Base-by-base conservation (phyloP, 108 stramenopile species). In the Seminavis robusta region DNA sequence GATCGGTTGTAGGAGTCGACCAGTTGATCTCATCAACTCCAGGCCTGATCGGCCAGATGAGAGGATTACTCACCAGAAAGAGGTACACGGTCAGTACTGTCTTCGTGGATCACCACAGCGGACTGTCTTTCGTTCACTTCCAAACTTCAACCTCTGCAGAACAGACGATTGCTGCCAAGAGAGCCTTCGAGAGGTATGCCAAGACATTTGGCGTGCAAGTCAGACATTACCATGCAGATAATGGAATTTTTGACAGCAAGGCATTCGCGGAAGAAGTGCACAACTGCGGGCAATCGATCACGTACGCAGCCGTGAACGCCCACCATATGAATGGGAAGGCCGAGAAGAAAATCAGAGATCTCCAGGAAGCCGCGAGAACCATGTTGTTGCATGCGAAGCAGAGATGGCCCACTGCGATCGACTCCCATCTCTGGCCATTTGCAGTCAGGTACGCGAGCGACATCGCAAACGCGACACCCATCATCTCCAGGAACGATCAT, bases 201-300 rank as follows among this genome's bases (percentile, higher is more conserved):
- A 0, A 10, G 9, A 33, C 36, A 15, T 34, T 23, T 25, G 63
- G 63, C 1, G 33, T 65, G 0, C 54, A 15, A 27, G 49, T 74
- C 4, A 29, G 61, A 30, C 47, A 48, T n/a, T 84, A 78, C 46
- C 76, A 78, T 36, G 76, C 76, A 6, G 79, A 85, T 38, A 85
- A 85, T 52, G 79, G 83, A 1, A 49, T 69, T 1, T 84, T 71
- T 29, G 48, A 31, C 0, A 76, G 61, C 24, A 53, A 72, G 2
- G 40, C 24, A 0, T 78, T 59, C 48, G 27, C 59, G 7, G 37
- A 65, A 9, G 54, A 26, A 1, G 47, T 48, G 31, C 43, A 65
- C 5, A 30, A 36, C 1, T 13, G 33, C 1, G 23, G 46, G 9
- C 81, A 83, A 39, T 34, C 17, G 0, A 33, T 80, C 0, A 56